Evolutionary conservation across 805 yeast genomes (phyloP), one percentile per base, ranked within the genome.

Genomic region (Ogataea pilisensis): DNA sequence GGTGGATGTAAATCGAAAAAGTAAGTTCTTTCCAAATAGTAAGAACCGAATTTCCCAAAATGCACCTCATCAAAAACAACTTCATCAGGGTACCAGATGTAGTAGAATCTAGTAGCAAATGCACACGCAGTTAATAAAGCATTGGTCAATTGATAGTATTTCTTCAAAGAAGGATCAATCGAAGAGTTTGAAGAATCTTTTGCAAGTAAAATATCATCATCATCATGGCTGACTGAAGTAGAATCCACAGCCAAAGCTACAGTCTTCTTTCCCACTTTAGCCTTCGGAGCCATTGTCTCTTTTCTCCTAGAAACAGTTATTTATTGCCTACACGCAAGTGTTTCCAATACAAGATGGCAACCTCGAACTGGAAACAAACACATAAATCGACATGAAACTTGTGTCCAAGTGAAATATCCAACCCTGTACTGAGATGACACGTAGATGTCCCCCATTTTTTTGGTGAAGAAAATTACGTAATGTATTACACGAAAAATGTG

Each of bases 1-100:
- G 99, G 99, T 8, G 99, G 99, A 66, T 93, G 99, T 38, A 93
- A 79, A 65, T 93, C 99, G 57, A 93, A 93, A 63, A 88, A 93
- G 63, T 86, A 93, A 0, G 96, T 84, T 47, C 96, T 75, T 63
- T 91, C 85, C 44, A 91, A 66, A 63, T 91, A 91, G 64, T 85
- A 83, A 2, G 88, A 77, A 7, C 91, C 91, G 61, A 85, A 85
- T 55, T 85, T 85, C 28, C 95, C 95, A 55, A 85, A 85, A 61
- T 85, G 95, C 17, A 84, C 93, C 58, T 85, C 95, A 64, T 85
- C 95, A 53, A 85, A 85, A 3, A 85, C 93, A 43, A 85, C 95
- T 59, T 82, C 82, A 45, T 72, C 70, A 3, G 95, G 95, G 36
- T 65, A 69, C 60, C 80, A 71, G 41, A 85, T 72, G 43, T 68